Evolutionary conservation across 2,329 filamentous ascomycete genomes (phyloP).

Genomic region (Beauveria varroae): DNA sequence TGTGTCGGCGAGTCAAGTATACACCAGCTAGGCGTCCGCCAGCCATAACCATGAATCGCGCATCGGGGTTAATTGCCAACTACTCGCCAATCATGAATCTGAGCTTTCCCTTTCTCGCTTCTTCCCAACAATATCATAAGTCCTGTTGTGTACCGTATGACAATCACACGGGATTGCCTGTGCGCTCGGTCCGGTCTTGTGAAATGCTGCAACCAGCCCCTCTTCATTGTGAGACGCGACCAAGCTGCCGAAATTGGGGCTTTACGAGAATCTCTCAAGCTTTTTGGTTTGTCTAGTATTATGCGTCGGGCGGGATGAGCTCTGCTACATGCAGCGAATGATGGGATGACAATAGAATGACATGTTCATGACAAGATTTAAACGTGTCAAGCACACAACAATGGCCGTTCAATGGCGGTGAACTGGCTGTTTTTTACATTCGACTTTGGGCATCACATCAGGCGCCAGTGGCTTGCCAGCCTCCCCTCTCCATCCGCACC

Average conservation of each 20-base stretch:
- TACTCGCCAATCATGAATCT: no score
- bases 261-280: background rate
- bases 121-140: background rate
- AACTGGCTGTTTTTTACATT: background rate
- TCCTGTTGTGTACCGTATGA: background rate
- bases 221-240: background rate
- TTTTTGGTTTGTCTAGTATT: no score
- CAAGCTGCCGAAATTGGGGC: no score
- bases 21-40: no score
- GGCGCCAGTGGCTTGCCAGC: slow-evolving; percentile 5
- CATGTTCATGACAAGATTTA: no score
- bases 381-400: background rate
- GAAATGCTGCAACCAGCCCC: background rate
- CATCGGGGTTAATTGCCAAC: no score
- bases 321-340: no score
- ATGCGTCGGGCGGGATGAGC: no score
- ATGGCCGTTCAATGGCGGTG: background rate
- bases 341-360: no score
- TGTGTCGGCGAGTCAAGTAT: no score
- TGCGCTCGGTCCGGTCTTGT: background rate
- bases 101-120: no score
- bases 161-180: background rate
- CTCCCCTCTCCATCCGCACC: background rate
- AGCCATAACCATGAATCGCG: no score
- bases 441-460: background rate